Evolutionary conservation across 371 early-diverging fungal species (phyloP).

Genomic region (Dichotomocladium elegans): DNA sequence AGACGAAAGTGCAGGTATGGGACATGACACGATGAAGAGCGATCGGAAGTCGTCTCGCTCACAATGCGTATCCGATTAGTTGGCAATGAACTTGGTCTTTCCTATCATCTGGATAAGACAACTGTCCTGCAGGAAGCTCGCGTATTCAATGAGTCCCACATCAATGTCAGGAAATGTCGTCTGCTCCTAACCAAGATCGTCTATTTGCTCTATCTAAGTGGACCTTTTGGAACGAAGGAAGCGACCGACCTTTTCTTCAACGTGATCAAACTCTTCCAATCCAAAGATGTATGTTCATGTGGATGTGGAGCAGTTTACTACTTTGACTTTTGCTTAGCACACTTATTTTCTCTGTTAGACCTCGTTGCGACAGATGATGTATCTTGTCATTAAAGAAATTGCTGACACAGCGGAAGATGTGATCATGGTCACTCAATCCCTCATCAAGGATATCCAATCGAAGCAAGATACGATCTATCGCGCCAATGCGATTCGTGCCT

Average conservation of each 20-base stretch:
- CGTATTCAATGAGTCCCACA: conserved; percentile 94
- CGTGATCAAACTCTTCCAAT: conserved; percentile 97
- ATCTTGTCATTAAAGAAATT: conserved; percentile 94
- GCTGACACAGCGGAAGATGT: conserved; percentile 91
- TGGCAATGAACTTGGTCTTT: conserved; percentile 45
- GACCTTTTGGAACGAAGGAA: conserved; percentile 85
- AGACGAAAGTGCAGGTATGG: conserved; percentile 43
- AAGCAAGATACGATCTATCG: conserved; percentile 86
- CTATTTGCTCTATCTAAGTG: conserved; percentile 87
- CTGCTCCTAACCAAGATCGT: conserved; percentile 88
- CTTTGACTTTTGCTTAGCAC: too few relatives aligned
- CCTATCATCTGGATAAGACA: conserved; percentile 83
- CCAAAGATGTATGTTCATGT: conserved; percentile 75
- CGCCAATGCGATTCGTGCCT: conserved; percentile 95
- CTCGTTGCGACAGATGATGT: conserved; percentile 92
- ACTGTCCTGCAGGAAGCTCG: conserved; percentile 95
- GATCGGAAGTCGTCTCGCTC: background rate
- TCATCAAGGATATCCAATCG: conserved; percentile 96
- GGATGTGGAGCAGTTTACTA: background rate
- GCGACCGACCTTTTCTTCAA: conserved; percentile 97
- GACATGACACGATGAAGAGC: background rate
- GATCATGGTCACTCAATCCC: conserved; percentile 93
- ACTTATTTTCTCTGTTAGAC: conserved; percentile 45
- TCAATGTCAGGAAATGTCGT: conserved; percentile 92
- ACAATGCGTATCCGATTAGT: background rate